Evolutionary conservation across 768 basidiomycete species (phyloP).

Genomic region (Antrodiella citrinella): DNA sequence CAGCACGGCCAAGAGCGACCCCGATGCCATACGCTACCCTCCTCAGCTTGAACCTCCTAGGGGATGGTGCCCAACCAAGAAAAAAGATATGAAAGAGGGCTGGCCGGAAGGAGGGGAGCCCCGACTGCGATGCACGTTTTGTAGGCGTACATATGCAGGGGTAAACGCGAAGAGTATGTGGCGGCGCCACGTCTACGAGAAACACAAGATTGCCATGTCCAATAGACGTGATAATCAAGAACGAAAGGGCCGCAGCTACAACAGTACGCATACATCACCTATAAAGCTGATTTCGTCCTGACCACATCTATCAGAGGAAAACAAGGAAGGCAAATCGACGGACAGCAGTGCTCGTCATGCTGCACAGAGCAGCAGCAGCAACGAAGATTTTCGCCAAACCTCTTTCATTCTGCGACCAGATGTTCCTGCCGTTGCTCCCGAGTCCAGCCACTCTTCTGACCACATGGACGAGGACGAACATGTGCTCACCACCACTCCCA

Average conservation of each 20-base stretch:
- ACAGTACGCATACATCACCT: slow-evolving; percentile 40
- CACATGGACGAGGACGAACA: slow-evolving; percentile 1
- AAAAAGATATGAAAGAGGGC: slow-evolving; percentile 62
- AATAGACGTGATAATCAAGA: slow-evolving; percentile 67
- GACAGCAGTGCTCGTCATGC: not conserved
- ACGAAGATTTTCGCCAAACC: too few species aligned
- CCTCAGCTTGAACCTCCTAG: slow-evolving; percentile 73
- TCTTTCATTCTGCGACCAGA: too few species aligned
- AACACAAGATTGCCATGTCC: slow-evolving; percentile 86
- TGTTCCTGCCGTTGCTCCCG: not conserved
- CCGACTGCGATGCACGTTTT: slow-evolving; percentile 75
- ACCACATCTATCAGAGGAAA: slow-evolving; percentile 40
- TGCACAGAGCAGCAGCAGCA: too few species aligned
- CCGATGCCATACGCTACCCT: slow-evolving; percentile 61
- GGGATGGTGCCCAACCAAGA: slow-evolving; percentile 84
- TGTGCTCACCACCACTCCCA: not conserved
- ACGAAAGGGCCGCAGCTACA: slow-evolving; percentile 48
- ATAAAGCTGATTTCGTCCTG: not conserved
- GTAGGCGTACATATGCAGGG: slow-evolving; percentile 74
- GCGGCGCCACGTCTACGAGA: slow-evolving; percentile 82
- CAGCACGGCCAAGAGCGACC: slow-evolving; percentile 33
- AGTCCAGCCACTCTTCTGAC: not conserved
- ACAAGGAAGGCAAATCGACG: slow-evolving; percentile 32
- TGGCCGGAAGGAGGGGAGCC: slow-evolving; percentile 82
- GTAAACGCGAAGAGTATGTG: slow-evolving; percentile 91